Evolutionary conservation across 352 stramenopile genomes (phyloP).

Genomic region (Pythium coloratum): DNA sequence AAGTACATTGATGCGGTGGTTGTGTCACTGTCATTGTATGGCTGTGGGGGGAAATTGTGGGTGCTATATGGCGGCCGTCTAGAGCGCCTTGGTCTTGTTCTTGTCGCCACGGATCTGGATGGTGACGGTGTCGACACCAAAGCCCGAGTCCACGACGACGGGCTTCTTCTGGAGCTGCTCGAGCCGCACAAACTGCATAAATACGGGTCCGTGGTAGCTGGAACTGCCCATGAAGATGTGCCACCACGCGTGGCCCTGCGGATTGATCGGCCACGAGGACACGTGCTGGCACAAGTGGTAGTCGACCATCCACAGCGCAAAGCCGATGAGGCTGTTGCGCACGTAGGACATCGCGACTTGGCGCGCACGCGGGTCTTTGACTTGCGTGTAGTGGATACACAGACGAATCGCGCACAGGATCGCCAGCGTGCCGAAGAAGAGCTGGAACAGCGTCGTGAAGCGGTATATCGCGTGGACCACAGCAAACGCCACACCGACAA

Average conservation of each 20-base stretch:
- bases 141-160: constrained; percentile 43
- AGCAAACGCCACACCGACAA: constrained; percentile 61
- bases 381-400: constrained; percentile 54
- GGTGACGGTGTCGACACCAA: constrained; percentile 70
- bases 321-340: constrained; percentile 54
- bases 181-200: constrained; percentile 86
- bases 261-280: constrained; percentile 59
- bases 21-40: too few species aligned
- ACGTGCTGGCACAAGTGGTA: constrained; percentile 76
- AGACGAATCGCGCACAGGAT: constrained; percentile 53
- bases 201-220: constrained; percentile 75
- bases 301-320: constrained; percentile 77
- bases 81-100: constrained; percentile 15
- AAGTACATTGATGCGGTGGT: too few species aligned
- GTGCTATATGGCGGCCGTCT: background rate
- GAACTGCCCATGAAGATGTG: constrained; percentile 84
- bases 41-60: background rate
- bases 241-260: constrained; percentile 84
- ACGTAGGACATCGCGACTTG: constrained; percentile 63
- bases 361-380: constrained; percentile 50
- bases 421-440: constrained; percentile 69
- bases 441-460: constrained; percentile 76
- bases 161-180: constrained; percentile 70
- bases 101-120: constrained; percentile 29
- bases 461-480: constrained; percentile 74